Conservation (phyloP, 768 basidiomycete genomes). For the Podaxis sp. region DNA sequence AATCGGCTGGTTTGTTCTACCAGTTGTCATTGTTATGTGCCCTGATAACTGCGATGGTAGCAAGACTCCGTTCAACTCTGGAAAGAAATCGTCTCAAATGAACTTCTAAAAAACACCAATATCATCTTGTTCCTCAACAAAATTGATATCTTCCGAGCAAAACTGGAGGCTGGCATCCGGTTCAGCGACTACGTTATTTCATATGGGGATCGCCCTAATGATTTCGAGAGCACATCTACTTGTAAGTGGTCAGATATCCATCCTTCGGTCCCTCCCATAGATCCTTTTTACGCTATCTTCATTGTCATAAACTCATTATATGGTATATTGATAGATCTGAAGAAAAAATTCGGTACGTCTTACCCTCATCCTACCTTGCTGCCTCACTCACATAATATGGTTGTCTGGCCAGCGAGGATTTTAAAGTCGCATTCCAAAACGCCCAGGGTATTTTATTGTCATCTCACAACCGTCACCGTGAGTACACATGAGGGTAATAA, state of each 20-base stretch:
- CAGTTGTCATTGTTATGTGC: background rate
- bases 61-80: constrained; percentile 76
- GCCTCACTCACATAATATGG: background rate
- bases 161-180: constrained; percentile 60
- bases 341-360: constrained; percentile 37
- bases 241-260: constrained; percentile 38
- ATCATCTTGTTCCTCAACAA: constrained; percentile 82
- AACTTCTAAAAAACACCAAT: constrained; percentile 64
- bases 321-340: constrained; percentile 26
- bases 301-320: background rate
- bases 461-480: constrained; percentile 66
- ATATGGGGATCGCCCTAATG: constrained; percentile 67
- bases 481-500: constrained; percentile 15
- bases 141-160: constrained; percentile 66
- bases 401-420: background rate
- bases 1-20: constrained; percentile 50
- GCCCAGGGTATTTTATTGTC: constrained; percentile 55
- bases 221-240: constrained; percentile 60
- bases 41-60: constrained; percentile 26
- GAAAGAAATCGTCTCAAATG: constrained; percentile 69
- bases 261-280: background rate
- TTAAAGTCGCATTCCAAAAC: constrained; percentile 14
- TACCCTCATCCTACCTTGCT: background rate
- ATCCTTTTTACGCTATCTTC: background rate
- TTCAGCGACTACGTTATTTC: constrained; percentile 68